Evolutionary conservation across 169 alveolate genomes (phyloP).

Genomic region (Plasmodium falciparum): DNA sequence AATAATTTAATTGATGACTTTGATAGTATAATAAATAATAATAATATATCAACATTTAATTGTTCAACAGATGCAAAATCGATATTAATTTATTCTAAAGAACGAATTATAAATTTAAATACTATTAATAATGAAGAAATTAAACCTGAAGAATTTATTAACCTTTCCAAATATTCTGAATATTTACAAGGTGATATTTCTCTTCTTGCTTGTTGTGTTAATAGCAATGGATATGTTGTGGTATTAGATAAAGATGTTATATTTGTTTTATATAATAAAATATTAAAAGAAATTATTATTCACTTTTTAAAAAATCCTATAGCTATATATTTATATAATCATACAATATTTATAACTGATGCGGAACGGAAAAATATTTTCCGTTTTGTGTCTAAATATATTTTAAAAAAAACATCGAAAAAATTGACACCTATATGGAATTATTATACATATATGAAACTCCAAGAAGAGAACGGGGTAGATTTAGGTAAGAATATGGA

Average conservation of each 20-base stretch:
- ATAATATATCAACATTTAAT: constrained; percentile 27
- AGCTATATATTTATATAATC: constrained; percentile 34
- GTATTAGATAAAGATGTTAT: constrained; percentile 9
- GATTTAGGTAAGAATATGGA: not conserved
- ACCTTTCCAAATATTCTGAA: no score
- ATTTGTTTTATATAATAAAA: not conserved
- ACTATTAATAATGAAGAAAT: not conserved
- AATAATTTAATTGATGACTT: constrained; percentile 41
- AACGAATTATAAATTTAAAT: not conserved
- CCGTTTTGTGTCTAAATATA: constrained; percentile 4
- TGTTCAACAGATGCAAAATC: constrained; percentile 4
- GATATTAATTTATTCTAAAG: not conserved
- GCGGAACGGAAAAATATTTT: constrained; percentile 57
- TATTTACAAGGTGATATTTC: not conserved
- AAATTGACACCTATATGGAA: not conserved
- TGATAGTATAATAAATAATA: not conserved
- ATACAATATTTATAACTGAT: constrained; percentile 37
- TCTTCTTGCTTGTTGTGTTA: constrained; percentile 22
- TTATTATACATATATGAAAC: not conserved
- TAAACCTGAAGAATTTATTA: not conserved
- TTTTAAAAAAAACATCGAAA: not conserved
- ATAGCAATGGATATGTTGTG: not conserved
- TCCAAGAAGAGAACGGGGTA: not conserved
- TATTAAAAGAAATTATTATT: constrained; percentile 6
- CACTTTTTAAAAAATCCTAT: constrained; percentile 50